phyloP scores from a whole-genome alignment of 139 green algal genomes.

The Pycnococcus provasolii region DNA sequence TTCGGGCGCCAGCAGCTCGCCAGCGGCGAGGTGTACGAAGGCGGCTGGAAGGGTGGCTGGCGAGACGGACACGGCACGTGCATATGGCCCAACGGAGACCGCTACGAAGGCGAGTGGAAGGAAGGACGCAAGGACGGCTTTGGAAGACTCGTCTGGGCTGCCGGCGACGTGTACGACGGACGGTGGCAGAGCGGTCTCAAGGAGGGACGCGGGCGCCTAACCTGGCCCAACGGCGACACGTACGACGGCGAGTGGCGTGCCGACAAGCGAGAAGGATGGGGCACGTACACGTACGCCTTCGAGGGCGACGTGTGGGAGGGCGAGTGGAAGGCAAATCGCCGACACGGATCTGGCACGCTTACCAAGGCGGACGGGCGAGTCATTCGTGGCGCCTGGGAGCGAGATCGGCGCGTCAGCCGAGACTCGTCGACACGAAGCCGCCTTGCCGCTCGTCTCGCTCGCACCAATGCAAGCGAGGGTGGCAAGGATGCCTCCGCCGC shows the following conservation, averaged over 20 bases:
- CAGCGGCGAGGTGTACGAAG: neutral
- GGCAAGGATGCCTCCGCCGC: no score
- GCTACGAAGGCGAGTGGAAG: neutral
- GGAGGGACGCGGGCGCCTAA: neutral
- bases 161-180: neutral
- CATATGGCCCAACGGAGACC: neutral
- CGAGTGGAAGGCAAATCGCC: neutral
- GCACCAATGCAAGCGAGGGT: no score
- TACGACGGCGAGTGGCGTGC: neutral
- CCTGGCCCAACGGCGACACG: neutral
- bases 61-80: neutral
- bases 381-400: no score
- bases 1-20: neutral
- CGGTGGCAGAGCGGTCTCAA: neutral
- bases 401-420: no score
- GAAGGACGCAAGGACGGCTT: neutral
- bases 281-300: neutral
- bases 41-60: neutral
- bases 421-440: no score
- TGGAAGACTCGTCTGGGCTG: neutral
- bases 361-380: no score
- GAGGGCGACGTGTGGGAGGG: neutral
- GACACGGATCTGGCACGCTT: neutral
- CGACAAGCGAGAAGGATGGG: neutral
- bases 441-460: no score